Base-by-base conservation (phyloP, 176 grass and related monocot genomes). In the Thalia dealbata region DNA sequence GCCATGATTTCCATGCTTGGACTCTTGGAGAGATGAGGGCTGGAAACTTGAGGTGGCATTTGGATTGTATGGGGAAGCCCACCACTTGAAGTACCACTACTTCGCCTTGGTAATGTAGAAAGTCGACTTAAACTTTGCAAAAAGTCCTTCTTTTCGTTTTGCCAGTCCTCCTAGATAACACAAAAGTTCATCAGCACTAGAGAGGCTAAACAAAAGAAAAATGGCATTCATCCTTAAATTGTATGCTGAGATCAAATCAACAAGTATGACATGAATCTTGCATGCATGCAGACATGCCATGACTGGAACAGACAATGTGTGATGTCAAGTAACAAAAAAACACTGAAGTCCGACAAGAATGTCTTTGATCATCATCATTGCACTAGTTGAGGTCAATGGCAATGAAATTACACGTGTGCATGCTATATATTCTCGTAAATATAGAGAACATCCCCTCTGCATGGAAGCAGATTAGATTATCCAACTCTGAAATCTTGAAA, bases 71-170 rank as follows among this genome's bases (percentile, higher is more conserved):
- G 83, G 62, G 81, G 62, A 59, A 81, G 63, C 22, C 85, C 85
- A 78, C 80, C 84, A 29, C 73, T 61, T 54, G 50, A 67, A 51
- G 88, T 59, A 78, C 84, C 84, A 58, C 73, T 81, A 73, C 88
- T 91, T 86, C 80, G 83, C 82, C 89, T 89, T n/a, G 95, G 95
- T 75, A 99, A 82, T 75, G 95, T 88, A 72, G 95, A 99, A 69
- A 99, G 78, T 7, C 83, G 83, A 75, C 83, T 99, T 78, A 99
- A 85, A 72, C 85, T 88, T 78, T 87, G 87, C 84, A 99, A 83
- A 65, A 91, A 93, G 51, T 99, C 90, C 67, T 83, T 84, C 79
- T 93, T 99, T 65, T 99, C 95, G 41, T 91, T 99, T 59, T 99
- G 87, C 95, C 95, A 99, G 52, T 99, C 90, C 74, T 91, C 90